Percentiles rank a stretch among this genome's conserved stretches.
Evolutionary conservation across 495 filamentous ascomycete genomes (phyloP).

Genomic region (Entonaema liquescens): DNA sequence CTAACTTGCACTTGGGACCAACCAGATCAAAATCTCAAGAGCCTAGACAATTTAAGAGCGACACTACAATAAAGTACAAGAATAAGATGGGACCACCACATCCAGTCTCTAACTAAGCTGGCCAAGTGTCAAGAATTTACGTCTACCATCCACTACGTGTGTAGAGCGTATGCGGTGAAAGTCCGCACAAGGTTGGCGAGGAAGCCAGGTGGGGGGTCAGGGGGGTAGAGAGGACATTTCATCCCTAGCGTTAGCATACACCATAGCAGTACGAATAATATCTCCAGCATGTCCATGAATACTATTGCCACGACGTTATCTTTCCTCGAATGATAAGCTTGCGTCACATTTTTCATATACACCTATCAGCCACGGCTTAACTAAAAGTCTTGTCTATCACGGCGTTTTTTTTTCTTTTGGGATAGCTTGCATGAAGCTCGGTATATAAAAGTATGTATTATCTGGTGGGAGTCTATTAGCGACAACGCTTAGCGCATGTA

Average conservation of each 20-base stretch:
- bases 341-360: constrained; percentile 17
- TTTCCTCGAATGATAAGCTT: constrained; percentile 8
- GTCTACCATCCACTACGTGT: background rate
- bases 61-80: background rate
- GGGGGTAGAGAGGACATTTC: constrained; percentile 9
- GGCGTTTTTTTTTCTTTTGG: background rate
- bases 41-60: constrained; percentile 17
- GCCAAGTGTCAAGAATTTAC: constrained; percentile 10
- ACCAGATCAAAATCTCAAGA: constrained; percentile 27
- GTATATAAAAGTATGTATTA: background rate
- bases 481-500: background rate
- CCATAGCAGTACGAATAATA: background rate
- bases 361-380: background rate
- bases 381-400: background rate
- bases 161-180: constrained; percentile 16
- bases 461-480: background rate
- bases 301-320: constrained; percentile 5
- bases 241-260: constrained; percentile 13
- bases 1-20: constrained; percentile 36
- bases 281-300: background rate
- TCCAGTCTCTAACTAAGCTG: background rate
- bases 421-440: background rate
- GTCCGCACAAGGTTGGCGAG: constrained; percentile 12
- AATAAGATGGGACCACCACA: background rate
- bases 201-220: constrained; percentile 2